Evolutionary conservation across 169 alveolate genomes (phyloP).

Genomic region (Cyclospora cayetanensis): DNA sequence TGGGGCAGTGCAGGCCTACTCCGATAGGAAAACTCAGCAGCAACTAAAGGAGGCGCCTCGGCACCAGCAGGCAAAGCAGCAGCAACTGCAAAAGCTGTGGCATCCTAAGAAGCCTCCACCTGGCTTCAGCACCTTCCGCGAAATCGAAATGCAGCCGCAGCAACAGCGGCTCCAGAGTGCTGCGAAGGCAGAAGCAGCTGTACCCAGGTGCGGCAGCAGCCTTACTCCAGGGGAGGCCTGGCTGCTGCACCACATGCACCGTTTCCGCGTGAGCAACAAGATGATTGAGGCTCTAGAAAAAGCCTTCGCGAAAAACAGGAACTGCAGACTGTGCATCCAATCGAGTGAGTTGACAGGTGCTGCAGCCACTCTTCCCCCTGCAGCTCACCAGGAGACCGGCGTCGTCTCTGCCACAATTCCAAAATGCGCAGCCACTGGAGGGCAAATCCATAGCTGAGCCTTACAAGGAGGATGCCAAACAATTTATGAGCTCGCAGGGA

Average conservation of each 20-base stretch:
- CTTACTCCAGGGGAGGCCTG: not conserved
- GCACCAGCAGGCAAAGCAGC: not conserved
- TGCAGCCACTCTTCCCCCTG: not conserved
- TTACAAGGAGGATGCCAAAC: too few relatives aligned
- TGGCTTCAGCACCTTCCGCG: not conserved
- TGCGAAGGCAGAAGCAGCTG: not conserved
- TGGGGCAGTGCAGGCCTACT: not conserved
- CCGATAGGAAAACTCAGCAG: not conserved
- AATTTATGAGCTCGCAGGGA: not conserved
- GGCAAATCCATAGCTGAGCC: too few relatives aligned
- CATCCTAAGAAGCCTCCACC: not conserved
- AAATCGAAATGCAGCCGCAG: not conserved
- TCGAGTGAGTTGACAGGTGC: not conserved
- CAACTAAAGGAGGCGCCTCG: not conserved
- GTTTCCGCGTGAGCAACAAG: not conserved
- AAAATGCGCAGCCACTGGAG: too few relatives aligned
- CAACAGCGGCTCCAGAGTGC: not conserved
- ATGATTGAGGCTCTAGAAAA: not conserved
- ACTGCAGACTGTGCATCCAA: not conserved
- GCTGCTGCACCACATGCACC: conserved; percentile 33
- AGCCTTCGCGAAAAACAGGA: not conserved
- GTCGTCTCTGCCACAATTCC: too few relatives aligned
- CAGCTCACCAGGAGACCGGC: not conserved
- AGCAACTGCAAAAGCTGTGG: not conserved
- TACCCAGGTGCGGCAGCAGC: not conserved